Base-by-base conservation (phyloP, 2,329 filamentous ascomycete genomes). In the Sporothrix globosa region DNA sequence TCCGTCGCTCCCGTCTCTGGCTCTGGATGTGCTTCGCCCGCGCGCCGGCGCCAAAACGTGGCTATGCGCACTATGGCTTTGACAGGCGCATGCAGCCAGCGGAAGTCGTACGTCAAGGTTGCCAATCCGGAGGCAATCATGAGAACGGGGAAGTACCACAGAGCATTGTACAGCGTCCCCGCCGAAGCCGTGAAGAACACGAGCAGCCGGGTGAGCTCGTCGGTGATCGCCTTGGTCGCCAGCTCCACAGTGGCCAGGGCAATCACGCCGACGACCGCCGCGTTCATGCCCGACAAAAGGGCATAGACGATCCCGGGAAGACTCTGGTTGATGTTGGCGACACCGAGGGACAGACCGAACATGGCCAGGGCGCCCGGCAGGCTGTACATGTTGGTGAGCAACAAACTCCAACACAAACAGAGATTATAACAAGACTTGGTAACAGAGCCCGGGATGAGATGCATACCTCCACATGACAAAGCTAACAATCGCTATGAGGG, bases 201-300 rank as follows among this genome's bases (percentile, higher is more conserved):
- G 1, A 92, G 74, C 0, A 89, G 79, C 1, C 90, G 81, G 0
- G 90, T 89, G 3, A 91, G 63, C 24, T 82, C 82, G 75, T 92
- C 90, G 0, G 85, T 88, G 69, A 92, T 89, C 0, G 90, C 86
- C 73, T 91, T 92, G 17, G 88, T 81, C 0, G 90, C 85, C 0
- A 93, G 82, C 76, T 91, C 81, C 0, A 92, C 87, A 0, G 89
- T 91, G 0, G 91, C 90, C 0, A 92, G 80, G 0, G 90, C 88
- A 69, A 93, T 88, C 39, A 93, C 86, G 0, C 91, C 91, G 0
- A 93, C 91, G 0, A 89, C 91, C 0, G 90, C 86, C 0, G 90
- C 86, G 75, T 93, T 93, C 5, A 93, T 82, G 0, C 91, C 91
- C 0, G 88, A 91, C 0, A 93, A 82, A 0, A 93, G 81, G 0